A percentile compares a stretch with the other conserved stretches of the same genome.
phyloP scores from a whole-genome alignment of 2,329 filamentous ascomycete species.

The Colletotrichum phormii region DNA sequence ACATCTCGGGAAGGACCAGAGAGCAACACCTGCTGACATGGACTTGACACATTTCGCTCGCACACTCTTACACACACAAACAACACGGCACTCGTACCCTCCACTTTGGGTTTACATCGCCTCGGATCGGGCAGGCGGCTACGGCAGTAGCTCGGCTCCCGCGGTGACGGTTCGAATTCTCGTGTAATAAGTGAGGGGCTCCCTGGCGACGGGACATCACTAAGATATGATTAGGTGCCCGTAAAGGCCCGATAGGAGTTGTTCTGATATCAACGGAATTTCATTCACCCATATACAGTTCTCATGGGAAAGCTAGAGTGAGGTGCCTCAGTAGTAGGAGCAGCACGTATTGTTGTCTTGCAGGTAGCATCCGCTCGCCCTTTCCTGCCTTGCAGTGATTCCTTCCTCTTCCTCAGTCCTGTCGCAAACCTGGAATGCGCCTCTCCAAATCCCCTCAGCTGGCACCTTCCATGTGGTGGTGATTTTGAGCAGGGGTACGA shows the following conservation, averaged over 20 bases:
- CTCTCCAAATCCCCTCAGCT: not conserved
- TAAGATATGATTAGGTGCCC: not conserved
- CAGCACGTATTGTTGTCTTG: too few relatives aligned
- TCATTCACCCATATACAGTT: too few relatives aligned
- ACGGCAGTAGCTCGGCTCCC: not conserved
- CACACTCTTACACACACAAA: not conserved
- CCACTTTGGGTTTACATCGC: not conserved
- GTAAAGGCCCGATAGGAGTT: not conserved
- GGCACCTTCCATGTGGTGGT: conserved; percentile 5
- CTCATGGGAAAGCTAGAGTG: too few relatives aligned
- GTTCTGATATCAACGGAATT: not conserved
- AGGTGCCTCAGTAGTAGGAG: too few relatives aligned
- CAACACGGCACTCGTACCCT: not conserved
- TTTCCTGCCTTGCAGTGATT: not conserved
- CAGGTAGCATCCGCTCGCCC: not conserved
- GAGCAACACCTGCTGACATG: not conserved
- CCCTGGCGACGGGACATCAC: not conserved
- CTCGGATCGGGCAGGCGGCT: not conserved
- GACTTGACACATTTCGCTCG: not conserved
- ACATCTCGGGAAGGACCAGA: not conserved
- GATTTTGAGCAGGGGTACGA: conserved; percentile 6
- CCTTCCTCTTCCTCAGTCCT: not conserved
- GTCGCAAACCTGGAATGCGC: not conserved
- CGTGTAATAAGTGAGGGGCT: not conserved
- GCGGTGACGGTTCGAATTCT: not conserved